Base-by-base conservation (phyloP, 345 rosid species). In the Microcos paniculata region DNA sequence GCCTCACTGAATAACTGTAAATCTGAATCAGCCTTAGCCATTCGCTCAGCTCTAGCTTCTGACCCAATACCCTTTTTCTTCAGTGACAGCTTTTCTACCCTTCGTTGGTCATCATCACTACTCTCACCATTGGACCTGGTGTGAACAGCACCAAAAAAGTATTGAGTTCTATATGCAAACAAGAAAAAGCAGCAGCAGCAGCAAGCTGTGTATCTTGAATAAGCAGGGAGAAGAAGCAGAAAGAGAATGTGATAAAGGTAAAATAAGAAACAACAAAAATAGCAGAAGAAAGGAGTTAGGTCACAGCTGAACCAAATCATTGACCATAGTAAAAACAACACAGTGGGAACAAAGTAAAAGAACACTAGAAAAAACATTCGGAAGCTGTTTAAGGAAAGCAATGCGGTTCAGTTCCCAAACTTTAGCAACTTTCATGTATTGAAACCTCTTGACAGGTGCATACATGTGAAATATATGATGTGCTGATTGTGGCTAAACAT, bases 61-160 rank as follows among this genome's bases (percentile, higher is more conserved):
- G 99, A 96, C 65, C 98, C 98, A 67, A 91, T 78, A 77, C 98
- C 97, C 80, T 84, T 96, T 82, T 89, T 92, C 89, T 91, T 94
- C 84, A 94, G 75, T 42, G 91, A 91, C 72, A 94, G 80, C 86
- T 94, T 94, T 80, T 92, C 95, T 80, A 88, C 82, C 82, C 81
- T 89, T 76, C 92, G 89, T 77, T 85, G 86, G 67, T 92, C 95
- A 81, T 91, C 92, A 74, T 87, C 89, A 67, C 73, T 74, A 74
- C 87, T 87, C 74, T 76, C 82, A 76, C 52, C 72, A 75, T 79
- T 82, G 65, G 86, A 73, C 79, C 98, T 92, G 80, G 74, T 30
- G 24, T 48, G 57, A 75, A 74, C 14, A 56, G 61, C 55, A 74
- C 8, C 75, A 26, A 45, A 49, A 62, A 28, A 18, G 65, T 14